phyloP scores from a whole-genome alignment of 169 alveolate genomes.

The Cryptosporidium ryanae region DNA sequence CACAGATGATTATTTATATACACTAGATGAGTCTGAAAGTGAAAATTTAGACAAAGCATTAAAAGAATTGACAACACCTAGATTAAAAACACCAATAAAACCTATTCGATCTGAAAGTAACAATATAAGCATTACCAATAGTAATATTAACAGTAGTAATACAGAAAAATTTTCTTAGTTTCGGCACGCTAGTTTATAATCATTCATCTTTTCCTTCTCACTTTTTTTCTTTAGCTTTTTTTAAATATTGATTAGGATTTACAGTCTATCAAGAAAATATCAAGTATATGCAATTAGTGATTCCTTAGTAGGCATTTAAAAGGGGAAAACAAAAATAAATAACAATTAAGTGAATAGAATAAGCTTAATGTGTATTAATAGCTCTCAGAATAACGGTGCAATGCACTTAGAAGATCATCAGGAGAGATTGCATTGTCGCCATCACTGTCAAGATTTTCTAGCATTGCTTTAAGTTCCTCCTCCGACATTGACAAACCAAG shows the following conservation, averaged over 20 bases:
- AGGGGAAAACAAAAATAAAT: neutral
- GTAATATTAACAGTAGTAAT: no score
- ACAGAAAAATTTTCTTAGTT: no score
- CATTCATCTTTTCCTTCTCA: neutral
- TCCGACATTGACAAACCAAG: conserved; percentile 83
- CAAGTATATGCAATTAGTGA: neutral
- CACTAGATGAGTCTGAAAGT: conserved; percentile 18
- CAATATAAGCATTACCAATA: no score
- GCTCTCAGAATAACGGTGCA: conserved; percentile 71
- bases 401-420: conserved; percentile 79
- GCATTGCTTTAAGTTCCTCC: conserved; percentile 84
- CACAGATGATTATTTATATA: conserved; percentile 1
- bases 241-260: no score
- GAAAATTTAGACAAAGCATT: conserved; percentile 21
- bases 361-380: neutral
- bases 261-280: no score
- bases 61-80: conserved; percentile 55
- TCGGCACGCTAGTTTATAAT: neutral
- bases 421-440: conserved; percentile 83
- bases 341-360: neutral
- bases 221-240: neutral
- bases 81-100: conserved; percentile 55
- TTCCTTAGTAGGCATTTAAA: neutral
- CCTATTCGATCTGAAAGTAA: conserved; percentile 20
- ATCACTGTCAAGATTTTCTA: conserved; percentile 83